Base-by-base conservation (phyloP, 106 monocot genomes). In the Triglochin maritima region DNA sequence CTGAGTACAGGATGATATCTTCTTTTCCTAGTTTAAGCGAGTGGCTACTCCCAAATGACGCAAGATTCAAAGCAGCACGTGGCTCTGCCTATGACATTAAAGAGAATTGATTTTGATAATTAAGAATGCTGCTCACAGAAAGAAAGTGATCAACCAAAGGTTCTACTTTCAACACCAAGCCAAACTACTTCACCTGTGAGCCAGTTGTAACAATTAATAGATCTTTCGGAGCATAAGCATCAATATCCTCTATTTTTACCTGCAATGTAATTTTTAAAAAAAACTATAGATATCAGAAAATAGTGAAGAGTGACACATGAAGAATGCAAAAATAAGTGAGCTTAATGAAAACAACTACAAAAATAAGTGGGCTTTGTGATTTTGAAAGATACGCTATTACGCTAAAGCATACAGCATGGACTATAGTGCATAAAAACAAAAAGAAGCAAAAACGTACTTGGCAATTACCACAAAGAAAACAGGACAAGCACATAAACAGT, bases 181-280 rank as follows among this genome's bases (percentile, higher is more conserved):
- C 76, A 83, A 63, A 72, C n/a, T 10, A 70, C 67, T 82, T 86
- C 92, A 98, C 98, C 81, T 98, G 98, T 66, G 98, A 98, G 48
- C 98, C 98, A 59, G 98, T 98, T 47, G 98, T 92, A 29, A 98
- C 98, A 79, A 98, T 86, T 68, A 98, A 71, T 70, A 98, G 67
- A 86, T 92, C 92, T 77, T 89, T 92, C 4, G 98, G 98, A 47
- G 98, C 79, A 79, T 98, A 98, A 3, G 80, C 84, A 84, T 92
- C 92, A 77, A 98, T 98, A 47, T 98, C 98, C 75, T 98, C 98
- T 70, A 84, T 79, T 84, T 98, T 98, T 46, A 98, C 86, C 98
- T 98, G 77, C 75, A 79, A 6, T 64, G 52, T 49, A 76, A 52
- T 17, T 74, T 49, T 9, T 13, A 8, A 14, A 47, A 65, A 49